Evolutionary conservation across 2,329 filamentous ascomycete species (phyloP).

Genomic region (Cladosporium halotolerans): DNA sequence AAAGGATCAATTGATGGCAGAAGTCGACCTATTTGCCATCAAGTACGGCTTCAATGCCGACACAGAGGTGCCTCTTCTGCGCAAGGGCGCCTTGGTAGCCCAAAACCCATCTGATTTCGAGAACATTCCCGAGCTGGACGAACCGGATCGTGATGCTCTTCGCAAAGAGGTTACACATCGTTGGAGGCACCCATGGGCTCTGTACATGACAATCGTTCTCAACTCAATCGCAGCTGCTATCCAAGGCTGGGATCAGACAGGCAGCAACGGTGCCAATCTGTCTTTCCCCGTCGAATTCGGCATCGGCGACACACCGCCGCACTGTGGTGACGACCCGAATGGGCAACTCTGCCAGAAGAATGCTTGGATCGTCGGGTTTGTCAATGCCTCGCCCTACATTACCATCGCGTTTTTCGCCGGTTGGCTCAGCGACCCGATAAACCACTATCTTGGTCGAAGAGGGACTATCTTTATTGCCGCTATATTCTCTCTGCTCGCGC

Average conservation of each 20-base stretch:
- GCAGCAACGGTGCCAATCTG: conserved; percentile 48
- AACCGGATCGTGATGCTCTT: conserved; percentile 54
- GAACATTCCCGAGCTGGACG: conserved; percentile 53
- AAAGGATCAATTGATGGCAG: conserved; percentile 42
- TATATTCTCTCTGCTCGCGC: conserved; percentile 56
- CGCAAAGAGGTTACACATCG: conserved; percentile 54
- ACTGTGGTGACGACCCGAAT: conserved; percentile 3
- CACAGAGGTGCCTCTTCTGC: conserved; percentile 45
- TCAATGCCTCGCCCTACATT: conserved; percentile 54
- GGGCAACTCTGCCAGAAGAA: conserved; percentile 27
- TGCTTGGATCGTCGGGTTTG: conserved; percentile 55
- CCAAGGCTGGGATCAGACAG: conserved; percentile 51
- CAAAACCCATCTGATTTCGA: conserved; percentile 61
- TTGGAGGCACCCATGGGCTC: conserved; percentile 55
- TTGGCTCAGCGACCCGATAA: conserved; percentile 29
- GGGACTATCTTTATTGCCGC: conserved; percentile 30
- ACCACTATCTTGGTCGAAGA: conserved; percentile 18
- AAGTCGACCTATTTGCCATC: conserved; percentile 58
- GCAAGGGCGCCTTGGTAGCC: conserved; percentile 66
- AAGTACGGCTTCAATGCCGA: conserved; percentile 47
- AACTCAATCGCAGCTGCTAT: conserved; percentile 67
- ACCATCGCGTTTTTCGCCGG: conserved; percentile 24
- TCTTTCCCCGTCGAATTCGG: conserved; percentile 52
- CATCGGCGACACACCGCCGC: conserved; percentile 32
- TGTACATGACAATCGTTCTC: conserved; percentile 61